Base-by-base conservation (phyloP, 2,329 filamentous ascomycete genomes). In the Aspergillus fumigatiaffinis region DNA sequence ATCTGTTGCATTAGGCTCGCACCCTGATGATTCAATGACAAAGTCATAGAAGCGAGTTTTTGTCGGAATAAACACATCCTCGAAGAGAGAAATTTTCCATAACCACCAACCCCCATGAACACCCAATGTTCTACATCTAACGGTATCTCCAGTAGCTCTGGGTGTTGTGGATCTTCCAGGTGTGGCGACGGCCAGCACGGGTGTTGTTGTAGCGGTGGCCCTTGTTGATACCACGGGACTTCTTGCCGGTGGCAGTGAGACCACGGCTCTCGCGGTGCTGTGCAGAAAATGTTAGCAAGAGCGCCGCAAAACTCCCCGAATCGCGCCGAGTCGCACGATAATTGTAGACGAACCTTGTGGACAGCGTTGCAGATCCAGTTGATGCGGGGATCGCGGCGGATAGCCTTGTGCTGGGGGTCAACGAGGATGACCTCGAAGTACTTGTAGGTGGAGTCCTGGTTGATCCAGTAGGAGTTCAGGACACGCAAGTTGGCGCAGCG, bases 401-500 rank as follows among this genome's bases (percentile, higher is more conserved):
- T 99, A 77, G 94, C 94, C 88, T 97, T 97, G 91, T 99, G 94
- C 85, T 95, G 90, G 79, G 94, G 94, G 85, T 99, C 94, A 78
- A 99, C 93, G 77, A 97, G 91, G 85, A 99, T 97, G 82, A 97
- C 88, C 84, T 99, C 94, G 86, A 87, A 99, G 90, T 99, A 99
- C 87, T 99, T 99, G 91, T 97, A 99, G 82, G 94, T 99, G 62
- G 92, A 97, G 86, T 99, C 94, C 87, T 97, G 92, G 90, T 99
- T 99, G 86, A 99, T 91, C 95, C 95, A 99, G 92, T 99, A 99
- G 66, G 93, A 97, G 90, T 99, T 99, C 77, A 99, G 90, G 77
- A 99, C 94, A 78, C 94, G 92, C 80, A 99, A 83, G 85, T 99
- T 99, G 83, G 92, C 92, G 85, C 92, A 97, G 80, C 93, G 92